A percentile compares a stretch with the other conserved stretches of the same genome.
Conservation (phyloP, 169 alveolate genomes). For the Cryptosporidium ryanae region DNA sequence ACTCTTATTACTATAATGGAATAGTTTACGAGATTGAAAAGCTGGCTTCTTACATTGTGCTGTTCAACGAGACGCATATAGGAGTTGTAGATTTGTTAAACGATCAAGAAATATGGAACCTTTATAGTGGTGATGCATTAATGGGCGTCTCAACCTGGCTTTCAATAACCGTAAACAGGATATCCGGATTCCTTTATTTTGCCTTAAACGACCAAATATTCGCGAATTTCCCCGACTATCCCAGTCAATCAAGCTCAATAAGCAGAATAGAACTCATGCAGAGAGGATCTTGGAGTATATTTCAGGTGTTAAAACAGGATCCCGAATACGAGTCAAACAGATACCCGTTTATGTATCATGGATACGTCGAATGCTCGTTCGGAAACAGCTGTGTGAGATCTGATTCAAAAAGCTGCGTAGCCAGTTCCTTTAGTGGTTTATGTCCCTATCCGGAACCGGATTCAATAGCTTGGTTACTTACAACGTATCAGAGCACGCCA, state of each 20-base stretch:
- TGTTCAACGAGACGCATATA: constrained; percentile 44
- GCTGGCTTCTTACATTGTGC: constrained; percentile 10
- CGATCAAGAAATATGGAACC: constrained; percentile 62
- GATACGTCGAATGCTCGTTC: constrained; percentile 57
- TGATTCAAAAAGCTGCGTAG: neutral
- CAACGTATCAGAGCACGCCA: neutral
- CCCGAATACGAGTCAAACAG: constrained; percentile 15
- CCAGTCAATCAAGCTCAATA: constrained; percentile 30
- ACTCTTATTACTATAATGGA: constrained; percentile 25
- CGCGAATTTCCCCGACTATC: constrained; percentile 63
- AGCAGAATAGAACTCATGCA: neutral
- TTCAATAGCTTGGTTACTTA: constrained; percentile 24
- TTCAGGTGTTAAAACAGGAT: constrained; percentile 47
- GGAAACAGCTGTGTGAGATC: neutral
- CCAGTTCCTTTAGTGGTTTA: constrained; percentile 61
- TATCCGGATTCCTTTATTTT: constrained; percentile 46
- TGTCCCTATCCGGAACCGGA: constrained; percentile 70
- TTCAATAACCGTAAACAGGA: constrained; percentile 47
- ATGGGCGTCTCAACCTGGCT: constrained; percentile 36
- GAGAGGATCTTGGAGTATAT: constrained; percentile 42
- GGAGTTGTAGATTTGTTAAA: constrained; percentile 40
- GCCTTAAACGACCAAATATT: constrained; percentile 47
- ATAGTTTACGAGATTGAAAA: constrained; percentile 21
- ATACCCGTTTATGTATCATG: constrained; percentile 61
- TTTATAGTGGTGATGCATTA: constrained; percentile 16